A percentile compares a stretch with the other conserved stretches of the same genome.
Evolutionary conservation across 2,329 filamentous ascomycete species (phyloP).

Genomic region (Colletotrichum somersetense): DNA sequence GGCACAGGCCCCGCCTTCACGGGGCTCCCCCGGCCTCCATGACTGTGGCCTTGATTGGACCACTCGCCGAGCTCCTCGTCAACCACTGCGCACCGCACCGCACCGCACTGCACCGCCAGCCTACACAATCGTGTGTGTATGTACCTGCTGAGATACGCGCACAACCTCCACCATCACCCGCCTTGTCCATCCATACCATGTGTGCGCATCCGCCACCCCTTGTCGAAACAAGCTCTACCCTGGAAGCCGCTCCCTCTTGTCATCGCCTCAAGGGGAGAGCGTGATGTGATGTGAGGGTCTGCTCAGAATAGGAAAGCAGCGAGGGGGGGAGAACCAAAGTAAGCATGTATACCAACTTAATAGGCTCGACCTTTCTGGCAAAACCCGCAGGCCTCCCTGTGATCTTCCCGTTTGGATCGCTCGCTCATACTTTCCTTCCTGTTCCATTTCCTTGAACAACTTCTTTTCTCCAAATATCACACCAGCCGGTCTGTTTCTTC

Average conservation of each 20-base stretch:
- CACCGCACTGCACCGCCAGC: not conserved
- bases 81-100: not conserved
- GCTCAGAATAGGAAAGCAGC: constrained; percentile 2
- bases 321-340: not conserved
- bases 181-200: not conserved
- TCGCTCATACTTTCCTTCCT: constrained; percentile 39
- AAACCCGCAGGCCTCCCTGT: constrained; percentile 32
- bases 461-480: not conserved
- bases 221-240: constrained; percentile 41
- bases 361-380: constrained; percentile 29
- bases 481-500: constrained; percentile 38
- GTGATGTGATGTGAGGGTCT: not conserved
- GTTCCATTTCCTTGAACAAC: constrained; percentile 4
- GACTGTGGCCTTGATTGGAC: not conserved
- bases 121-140: not conserved
- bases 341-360: constrained; percentile 40
- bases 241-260: constrained; percentile 26
- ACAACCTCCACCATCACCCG: not conserved
- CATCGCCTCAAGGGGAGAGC: constrained; percentile 22
- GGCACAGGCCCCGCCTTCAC: constrained; percentile 14
- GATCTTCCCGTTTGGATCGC: constrained; percentile 38
- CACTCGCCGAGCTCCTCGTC: not conserved
- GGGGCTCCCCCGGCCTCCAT: not conserved
- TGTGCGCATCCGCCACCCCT: constrained; percentile 3
- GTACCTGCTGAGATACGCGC: not conserved